Conservation (phyloP, 2,329 filamentous ascomycete species). For the Colletotrichum horii region DNA sequence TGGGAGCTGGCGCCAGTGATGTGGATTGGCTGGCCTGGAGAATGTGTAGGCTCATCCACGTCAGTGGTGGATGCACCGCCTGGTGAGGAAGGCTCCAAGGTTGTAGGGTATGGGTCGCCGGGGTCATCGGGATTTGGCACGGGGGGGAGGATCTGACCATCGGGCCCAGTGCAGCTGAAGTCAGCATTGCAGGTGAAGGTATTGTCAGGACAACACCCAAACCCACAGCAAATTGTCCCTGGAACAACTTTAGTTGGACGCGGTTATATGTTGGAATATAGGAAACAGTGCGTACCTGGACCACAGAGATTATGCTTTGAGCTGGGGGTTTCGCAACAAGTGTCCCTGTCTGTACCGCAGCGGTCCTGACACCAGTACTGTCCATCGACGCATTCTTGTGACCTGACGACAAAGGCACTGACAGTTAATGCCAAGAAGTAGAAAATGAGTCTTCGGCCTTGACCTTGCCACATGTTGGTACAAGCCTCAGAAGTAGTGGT, state of each 20-base stretch:
- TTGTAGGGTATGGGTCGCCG: neutral
- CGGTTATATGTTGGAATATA: rapidly evolving
- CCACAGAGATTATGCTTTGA: neutral
- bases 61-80: rapidly evolving
- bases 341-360: neutral
- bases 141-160: neutral
- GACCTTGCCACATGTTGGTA: neutral
- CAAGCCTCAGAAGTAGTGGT: neutral
- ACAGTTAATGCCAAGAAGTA: rapidly evolving
- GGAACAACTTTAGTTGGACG: rapidly evolving
- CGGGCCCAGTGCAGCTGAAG: neutral
- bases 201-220: neutral
- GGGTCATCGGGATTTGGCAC: neutral
- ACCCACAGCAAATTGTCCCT: neutral
- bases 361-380: neutral
- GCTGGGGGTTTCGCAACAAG: neutral
- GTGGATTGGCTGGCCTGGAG: neutral
- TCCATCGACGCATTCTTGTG: neutral
- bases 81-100: rapidly evolving
- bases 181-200: neutral
- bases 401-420: rapidly evolving
- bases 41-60: neutral
- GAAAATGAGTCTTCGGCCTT: neutral
- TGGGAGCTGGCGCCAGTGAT: neutral
- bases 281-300: rapidly evolving